phyloP scores from a whole-genome alignment of 2,329 filamentous ascomycete genomes.

The Ophiosphaerella herpotricha region DNA sequence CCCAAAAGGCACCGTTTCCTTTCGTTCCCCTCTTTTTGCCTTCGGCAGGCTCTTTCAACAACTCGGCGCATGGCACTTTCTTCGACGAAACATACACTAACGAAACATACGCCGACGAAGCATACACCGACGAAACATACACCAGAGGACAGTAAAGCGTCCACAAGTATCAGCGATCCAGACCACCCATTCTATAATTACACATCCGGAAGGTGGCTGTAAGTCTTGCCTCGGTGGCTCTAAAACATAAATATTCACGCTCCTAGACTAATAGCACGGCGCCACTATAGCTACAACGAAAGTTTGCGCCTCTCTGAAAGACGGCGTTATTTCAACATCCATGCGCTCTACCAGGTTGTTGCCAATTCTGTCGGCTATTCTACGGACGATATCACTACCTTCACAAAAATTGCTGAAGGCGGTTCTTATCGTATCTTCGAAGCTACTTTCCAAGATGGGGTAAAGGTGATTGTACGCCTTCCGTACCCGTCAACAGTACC shows the following conservation, averaged over 20 bases:
- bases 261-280: conserved; percentile 3
- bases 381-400: conserved; percentile 20
- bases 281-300: conserved; percentile 26
- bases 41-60: not conserved
- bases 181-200: conserved; percentile 30
- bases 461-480: conserved; percentile 16
- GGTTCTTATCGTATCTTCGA: conserved; percentile 33
- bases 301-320: conserved; percentile 28
- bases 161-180: conserved; percentile 5
- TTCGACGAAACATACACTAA: not conserved
- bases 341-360: conserved; percentile 23
- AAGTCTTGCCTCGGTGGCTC: conserved; percentile 13
- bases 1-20: too few species aligned
- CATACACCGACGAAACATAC: not conserved
- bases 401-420: conserved; percentile 31
- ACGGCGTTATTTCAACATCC: conserved; percentile 25
- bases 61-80: not conserved
- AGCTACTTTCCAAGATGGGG: conserved; percentile 18
- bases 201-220: conserved; percentile 33
- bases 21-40: not conserved
- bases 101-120: not conserved
- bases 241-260: conserved; percentile 4
- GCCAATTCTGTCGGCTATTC: conserved; percentile 24
- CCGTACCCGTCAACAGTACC: conserved; percentile 20
- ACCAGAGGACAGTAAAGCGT: not conserved